Evolutionary conservation across 2,329 filamentous ascomycete genomes (phyloP), one percentile per base, ranked within the genome.

Genomic region (Phialophora expanda): DNA sequence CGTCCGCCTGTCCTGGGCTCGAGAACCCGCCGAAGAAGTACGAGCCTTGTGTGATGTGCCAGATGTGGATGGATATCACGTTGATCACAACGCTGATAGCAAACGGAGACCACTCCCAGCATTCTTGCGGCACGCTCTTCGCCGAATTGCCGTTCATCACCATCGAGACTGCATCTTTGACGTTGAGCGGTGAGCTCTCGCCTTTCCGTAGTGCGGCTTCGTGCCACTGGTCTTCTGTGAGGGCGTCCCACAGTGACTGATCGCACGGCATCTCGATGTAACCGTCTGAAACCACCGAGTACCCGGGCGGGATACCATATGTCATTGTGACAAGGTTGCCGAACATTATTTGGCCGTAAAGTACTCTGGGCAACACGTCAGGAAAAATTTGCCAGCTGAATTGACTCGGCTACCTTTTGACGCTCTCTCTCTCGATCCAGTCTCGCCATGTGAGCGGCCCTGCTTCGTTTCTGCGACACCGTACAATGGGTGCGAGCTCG

Each of bases 51-150:
- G 75, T 73, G 4, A 75, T 65, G 63, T 74, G 72, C 73, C 75
- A 77, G 67, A 77, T 74, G 56, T 78, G 73, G 53, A 77, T 73
- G 56, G 75, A 76, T 22, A 77, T 73, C 9, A 75, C 76, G 64
- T 78, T 76, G 69, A 75, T 76, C 26, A 77, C 66, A 14, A 76
- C 72, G 14, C 74, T 74, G 55, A 73, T 73, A 7, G 74, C 73
- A 48, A 77, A 74, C 3, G 73, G 70, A 11, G 74, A 72, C 63
- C 64, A 65, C 44, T 62, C 34, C 59, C 61, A 63, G 38, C 64
- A 66, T 22, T 66, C 64, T 32, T 65, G 56, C 12, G 63, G 66
- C 51, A 64, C 62, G 20, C 60, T 62, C 56, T 68, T 66, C 41
- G 60, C 59, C 24, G 70, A 63, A 61, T 72, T 69, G 17, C 68